Base-by-base conservation (phyloP, 2,329 filamentous ascomycete species). In the Fusarium sp. region DNA sequence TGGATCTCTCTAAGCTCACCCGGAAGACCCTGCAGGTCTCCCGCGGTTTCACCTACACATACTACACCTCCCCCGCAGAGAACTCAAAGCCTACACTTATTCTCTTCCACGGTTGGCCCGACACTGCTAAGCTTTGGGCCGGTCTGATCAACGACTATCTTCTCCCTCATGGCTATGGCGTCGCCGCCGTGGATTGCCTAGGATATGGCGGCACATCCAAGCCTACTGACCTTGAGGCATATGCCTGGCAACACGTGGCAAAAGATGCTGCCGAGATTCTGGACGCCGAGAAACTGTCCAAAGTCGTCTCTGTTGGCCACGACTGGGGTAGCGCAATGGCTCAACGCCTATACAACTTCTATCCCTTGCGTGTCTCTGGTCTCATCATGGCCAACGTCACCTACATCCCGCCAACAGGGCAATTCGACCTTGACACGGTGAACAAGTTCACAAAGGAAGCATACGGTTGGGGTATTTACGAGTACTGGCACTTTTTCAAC, bases 41-140 rank as follows among this genome's bases (percentile, higher is more conserved):
- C 4, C 76, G 77, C 5, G 75, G 73, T 33, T 74, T 80, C 62
- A 79, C 73, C 17, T 85, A 84, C 72, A 78, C 76, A 14, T 84
- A 83, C 73, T 83, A 83, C 53, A 69, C 71, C 9, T 73, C 73
- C 2, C 64, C 72, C 15, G 71, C 76, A 20, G 70, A 74, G 28
- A 28, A 49, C 39, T 61, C 72, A 51, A 69, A 73, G 58, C 75
- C 77, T 5, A 78, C 80, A 3, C 72, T 83, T 40, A 62, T 84
- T 14, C 77, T 85, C 24, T 73, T 82, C 18, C 86, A 87, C 74
- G 85, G 85, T 59, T 87, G 81, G 69, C 85, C 85, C 7, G 83
- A 85, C 65, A 74, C 78, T 39, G 81, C 83, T 0, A 74, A 76
- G 3, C 75, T 85, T 26, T 87, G 83, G 84, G 71, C 77, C 13